Evolutionary conservation across 768 basidiomycete species (phyloP).

Genomic region (Boletus reticulatus): DNA sequence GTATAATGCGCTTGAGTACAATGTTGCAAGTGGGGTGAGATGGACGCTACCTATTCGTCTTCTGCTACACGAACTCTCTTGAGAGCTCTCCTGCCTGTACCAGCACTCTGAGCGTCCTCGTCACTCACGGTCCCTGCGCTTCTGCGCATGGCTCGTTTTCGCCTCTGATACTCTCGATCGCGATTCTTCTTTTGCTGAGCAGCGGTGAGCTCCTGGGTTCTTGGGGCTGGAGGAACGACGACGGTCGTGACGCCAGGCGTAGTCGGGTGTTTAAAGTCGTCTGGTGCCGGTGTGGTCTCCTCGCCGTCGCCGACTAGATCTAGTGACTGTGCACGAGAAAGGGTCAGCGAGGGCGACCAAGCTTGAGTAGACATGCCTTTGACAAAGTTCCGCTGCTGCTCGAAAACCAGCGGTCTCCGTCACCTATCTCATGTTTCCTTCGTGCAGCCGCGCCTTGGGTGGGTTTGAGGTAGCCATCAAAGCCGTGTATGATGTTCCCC

Average conservation of each 20-base stretch:
- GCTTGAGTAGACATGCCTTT: constrained; percentile 46
- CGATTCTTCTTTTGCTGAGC: constrained; percentile 75
- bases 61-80: constrained; percentile 68
- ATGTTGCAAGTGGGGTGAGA: neutral
- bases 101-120: constrained; percentile 52
- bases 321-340: constrained; percentile 53
- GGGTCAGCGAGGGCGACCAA: constrained; percentile 1
- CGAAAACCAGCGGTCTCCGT: constrained; percentile 79
- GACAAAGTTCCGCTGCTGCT: constrained; percentile 74
- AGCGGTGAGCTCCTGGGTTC: constrained; percentile 62
- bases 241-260: constrained; percentile 76
- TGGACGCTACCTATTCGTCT: constrained; percentile 49
- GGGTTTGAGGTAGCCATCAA: constrained; percentile 83
- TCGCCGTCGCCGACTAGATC: constrained; percentile 73
- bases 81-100: constrained; percentile 55
- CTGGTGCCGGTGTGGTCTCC: constrained; percentile 56
- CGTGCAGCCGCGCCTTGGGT: constrained; percentile 48
- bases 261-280: constrained; percentile 65
- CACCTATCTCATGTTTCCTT: constrained; percentile 72
- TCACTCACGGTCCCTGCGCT: constrained; percentile 71
- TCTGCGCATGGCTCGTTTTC: constrained; percentile 64
- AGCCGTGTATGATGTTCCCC: constrained; percentile 86
- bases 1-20: constrained; percentile 7
- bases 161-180: constrained; percentile 80
- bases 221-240: constrained; percentile 70